Percentiles rank a stretch among this genome's conserved stretches.
Evolutionary conservation across 768 basidiomycete genomes (phyloP).

Genomic region (Xerocomus brunneocitrinus): DNA sequence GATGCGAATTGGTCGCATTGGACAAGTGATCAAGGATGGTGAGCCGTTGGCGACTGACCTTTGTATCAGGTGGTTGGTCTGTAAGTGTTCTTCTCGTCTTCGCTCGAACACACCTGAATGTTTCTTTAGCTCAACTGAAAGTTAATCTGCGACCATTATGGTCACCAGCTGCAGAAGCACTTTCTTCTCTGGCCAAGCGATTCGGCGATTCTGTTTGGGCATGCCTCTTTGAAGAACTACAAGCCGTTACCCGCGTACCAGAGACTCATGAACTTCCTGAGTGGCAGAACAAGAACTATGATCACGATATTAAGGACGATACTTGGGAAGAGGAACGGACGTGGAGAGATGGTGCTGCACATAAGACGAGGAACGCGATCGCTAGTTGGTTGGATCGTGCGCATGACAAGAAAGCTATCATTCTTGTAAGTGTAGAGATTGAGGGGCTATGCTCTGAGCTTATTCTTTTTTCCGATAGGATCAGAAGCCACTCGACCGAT

Average conservation of each 20-base stretch:
- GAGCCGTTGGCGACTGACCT: conserved; percentile 54
- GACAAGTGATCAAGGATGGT: conserved; percentile 52
- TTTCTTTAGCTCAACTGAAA: conserved; percentile 73
- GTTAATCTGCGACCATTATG: conserved; percentile 90
- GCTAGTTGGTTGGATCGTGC: conserved; percentile 41
- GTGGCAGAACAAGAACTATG: conserved; percentile 25
- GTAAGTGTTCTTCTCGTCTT: conserved; percentile 35
- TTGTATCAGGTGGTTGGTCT: conserved; percentile 67
- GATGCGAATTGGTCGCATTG: conserved; percentile 69
- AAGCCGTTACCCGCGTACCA: conserved; percentile 24
- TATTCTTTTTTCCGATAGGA: conserved; percentile 24
- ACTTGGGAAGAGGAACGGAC: conserved; percentile 65
- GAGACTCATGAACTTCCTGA: conserved; percentile 9
- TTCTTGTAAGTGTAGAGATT: conserved; percentile 26
- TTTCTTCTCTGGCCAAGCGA: conserved; percentile 48
- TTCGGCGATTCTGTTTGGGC: conserved; percentile 73
- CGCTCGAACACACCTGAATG: neutral
- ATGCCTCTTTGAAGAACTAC: conserved; percentile 61
- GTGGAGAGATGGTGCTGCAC: conserved; percentile 74
- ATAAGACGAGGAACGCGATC: conserved; percentile 50
- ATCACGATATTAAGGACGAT: conserved; percentile 20
- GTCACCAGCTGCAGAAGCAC: conserved; percentile 69
- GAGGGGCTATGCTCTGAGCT: neutral
- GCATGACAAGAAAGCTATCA: conserved; percentile 30
- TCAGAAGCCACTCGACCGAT: conserved; percentile 46